These are phyloP conservation scores for Globisporangium barbulae DNA, from an alignment of 352 stramenopile species.

Conservation along the genomic window DNA sequence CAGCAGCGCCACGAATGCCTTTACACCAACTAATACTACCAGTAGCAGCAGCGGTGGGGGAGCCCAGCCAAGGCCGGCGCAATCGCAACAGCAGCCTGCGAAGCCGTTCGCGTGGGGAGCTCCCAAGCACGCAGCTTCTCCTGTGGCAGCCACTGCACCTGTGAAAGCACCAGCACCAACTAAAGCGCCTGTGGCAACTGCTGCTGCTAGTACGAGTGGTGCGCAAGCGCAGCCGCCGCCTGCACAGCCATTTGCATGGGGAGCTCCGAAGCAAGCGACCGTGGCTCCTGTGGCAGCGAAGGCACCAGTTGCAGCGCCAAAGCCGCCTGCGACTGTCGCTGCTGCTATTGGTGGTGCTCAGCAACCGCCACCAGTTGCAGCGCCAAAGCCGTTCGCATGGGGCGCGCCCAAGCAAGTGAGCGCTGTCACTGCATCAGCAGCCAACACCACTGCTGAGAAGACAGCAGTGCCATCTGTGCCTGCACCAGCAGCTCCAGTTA, in stretches of 20 bases:
- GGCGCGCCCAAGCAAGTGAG: background rate
- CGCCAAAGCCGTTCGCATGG: background rate
- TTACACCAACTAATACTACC: no score
- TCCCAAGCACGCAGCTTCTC: background rate
- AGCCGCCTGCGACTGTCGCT: background rate
- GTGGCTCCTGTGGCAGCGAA: background rate
- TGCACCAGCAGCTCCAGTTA: background rate
- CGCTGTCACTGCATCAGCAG: background rate
- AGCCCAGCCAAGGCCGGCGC: background rate
- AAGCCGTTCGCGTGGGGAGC: slow-evolving; percentile 16
- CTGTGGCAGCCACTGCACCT: background rate
- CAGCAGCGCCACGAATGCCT: background rate
- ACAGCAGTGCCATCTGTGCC: no score
- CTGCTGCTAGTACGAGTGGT: background rate
- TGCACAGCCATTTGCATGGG: slow-evolving; percentile 14
- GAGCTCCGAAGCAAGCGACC: background rate
- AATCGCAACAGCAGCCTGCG: slow-evolving; percentile 2
- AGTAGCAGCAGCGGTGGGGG: background rate
- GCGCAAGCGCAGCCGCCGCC: slow-evolving; percentile 1
- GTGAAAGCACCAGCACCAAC: background rate
- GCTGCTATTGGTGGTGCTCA: background rate
- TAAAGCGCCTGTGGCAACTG: background rate
- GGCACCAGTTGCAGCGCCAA: background rate
- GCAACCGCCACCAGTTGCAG: background rate
- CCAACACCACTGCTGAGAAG: background rate